Conservation (phyloP, 805 yeast genomes). For the Metschnikowia noctiluminum region DNA sequence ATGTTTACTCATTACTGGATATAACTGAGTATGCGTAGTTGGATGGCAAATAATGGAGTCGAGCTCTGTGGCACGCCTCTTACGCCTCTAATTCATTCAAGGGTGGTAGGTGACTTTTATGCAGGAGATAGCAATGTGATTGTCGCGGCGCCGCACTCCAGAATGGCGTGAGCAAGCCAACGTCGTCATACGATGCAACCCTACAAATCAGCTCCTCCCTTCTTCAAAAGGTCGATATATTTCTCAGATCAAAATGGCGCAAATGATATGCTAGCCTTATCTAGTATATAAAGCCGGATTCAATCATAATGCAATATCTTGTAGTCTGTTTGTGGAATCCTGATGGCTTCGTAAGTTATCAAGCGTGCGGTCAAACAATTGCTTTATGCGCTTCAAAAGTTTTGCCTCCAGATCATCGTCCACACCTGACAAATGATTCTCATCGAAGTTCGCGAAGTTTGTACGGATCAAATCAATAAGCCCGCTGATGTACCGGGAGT, state of each 20-base stretch:
- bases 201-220: no score
- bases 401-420: constrained; percentile 27
- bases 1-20: constrained; percentile 10
- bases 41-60: no score
- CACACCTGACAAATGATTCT: constrained; percentile 22
- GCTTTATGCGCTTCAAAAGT: constrained; percentile 27
- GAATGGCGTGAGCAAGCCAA: neutral
- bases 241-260: no score
- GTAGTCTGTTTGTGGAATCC: constrained; percentile 3
- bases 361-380: constrained; percentile 65
- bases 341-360: constrained; percentile 66
- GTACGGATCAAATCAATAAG: constrained; percentile 77
- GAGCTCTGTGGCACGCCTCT: neutral
- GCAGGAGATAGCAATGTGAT: constrained; percentile 3
- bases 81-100: neutral
- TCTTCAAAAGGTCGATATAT: no score
- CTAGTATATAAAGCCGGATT: neutral
- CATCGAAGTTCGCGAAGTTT: constrained; percentile 48
- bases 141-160: neutral
- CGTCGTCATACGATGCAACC: no score
- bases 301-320: constrained; percentile 1
- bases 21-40: no score
- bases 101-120: neutral
- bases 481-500: constrained; percentile 76
- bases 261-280: no score